Base-by-base conservation (phyloP, 768 basidiomycete species). In the Sutorius australiensis region DNA sequence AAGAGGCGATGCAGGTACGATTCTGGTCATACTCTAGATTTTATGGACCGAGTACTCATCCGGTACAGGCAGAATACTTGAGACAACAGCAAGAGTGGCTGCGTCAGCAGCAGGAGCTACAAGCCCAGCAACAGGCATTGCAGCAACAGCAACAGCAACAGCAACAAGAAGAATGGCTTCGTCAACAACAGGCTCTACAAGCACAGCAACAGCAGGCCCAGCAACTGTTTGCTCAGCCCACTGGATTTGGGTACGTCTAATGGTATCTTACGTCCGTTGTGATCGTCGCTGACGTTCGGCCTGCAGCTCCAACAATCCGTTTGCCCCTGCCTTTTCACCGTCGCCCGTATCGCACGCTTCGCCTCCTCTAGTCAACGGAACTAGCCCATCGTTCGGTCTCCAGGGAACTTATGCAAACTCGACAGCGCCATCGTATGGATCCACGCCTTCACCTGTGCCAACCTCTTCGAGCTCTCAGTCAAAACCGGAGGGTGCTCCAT, bases 261-360 rank as follows among this genome's bases (percentile, higher is more conserved):
- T 11, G 31, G 16, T 14, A 5, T 51, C 31, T 21, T 43, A 28
- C n/a, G 16, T 53, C 46, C 12, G n/a, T 40, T 51, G n/a, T 17
- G 38, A 46, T 52, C 31, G 38, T n/a, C 36, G 27, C 60, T 69
- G 21, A 62, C 69, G 54, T 52, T 62, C 62, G n/a, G 67, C 64
- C 5, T 69, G 58, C 60, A 91, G 92, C 9, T 87, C 92, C 33
- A 98, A 98, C 78, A 99, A 99, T 67, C 97, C 97, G 1, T 98
- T 99, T 63, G 95, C 93, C 0, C 65, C 76, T 57, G 52, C 70
- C 21, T 21, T 72, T 43, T 56, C 71, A 27, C 49, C 68, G 16
- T 48, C 68, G 24, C 61, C 72, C 8, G 62, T 67, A 21, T 48
- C 71, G 17, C 67, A 79, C 0, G 59, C 72, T 0, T 60, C 77